A percentile compares a stretch with the other conserved stretches of the same genome.
These are phyloP conservation scores for Protomyces inundatus DNA, from an alignment of 1,139 yeast genomes.

Conservation along the genomic window DNA sequence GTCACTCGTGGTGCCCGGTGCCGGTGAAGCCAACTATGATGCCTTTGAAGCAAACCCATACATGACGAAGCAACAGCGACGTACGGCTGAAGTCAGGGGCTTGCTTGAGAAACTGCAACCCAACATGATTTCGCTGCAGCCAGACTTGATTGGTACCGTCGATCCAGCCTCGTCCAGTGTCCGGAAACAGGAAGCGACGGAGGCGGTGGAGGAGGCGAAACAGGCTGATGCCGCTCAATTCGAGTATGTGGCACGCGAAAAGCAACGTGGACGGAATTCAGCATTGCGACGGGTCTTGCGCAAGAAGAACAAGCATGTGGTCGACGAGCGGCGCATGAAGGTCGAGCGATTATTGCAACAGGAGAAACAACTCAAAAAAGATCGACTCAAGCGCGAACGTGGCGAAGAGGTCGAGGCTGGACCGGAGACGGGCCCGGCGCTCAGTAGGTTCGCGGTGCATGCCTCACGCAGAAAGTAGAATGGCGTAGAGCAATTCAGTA, in stretches of 20 bases:
- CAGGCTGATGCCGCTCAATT: conserved; percentile 43
- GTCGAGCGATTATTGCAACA: conserved; percentile 68
- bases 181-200: conserved; percentile 45
- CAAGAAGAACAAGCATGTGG: conserved; percentile 78
- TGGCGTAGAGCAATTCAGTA: background rate
- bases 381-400: conserved; percentile 46
- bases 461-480: background rate
- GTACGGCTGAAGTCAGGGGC: conserved; percentile 82
- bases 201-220: conserved; percentile 36
- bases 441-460: conserved; percentile 35
- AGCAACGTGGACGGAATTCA: conserved; percentile 72
- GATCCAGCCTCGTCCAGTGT: conserved; percentile 50
- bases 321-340: conserved; percentile 80
- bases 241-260: conserved; percentile 39
- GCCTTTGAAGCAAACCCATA: conserved; percentile 90
- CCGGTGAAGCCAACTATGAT: conserved; percentile 98
- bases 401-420: conserved; percentile 41
- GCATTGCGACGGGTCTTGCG: conserved; percentile 73
- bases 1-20: conserved; percentile 83
- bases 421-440: conserved; percentile 36
- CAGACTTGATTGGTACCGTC: conserved; percentile 77
- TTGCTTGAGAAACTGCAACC: conserved; percentile 85
- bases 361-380: conserved; percentile 69
- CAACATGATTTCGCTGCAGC: conserved; percentile 88
- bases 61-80: conserved; percentile 87